Conservation (phyloP, 2,329 filamentous ascomycete genomes). For the Aspergillus pseudonomiae region DNA sequence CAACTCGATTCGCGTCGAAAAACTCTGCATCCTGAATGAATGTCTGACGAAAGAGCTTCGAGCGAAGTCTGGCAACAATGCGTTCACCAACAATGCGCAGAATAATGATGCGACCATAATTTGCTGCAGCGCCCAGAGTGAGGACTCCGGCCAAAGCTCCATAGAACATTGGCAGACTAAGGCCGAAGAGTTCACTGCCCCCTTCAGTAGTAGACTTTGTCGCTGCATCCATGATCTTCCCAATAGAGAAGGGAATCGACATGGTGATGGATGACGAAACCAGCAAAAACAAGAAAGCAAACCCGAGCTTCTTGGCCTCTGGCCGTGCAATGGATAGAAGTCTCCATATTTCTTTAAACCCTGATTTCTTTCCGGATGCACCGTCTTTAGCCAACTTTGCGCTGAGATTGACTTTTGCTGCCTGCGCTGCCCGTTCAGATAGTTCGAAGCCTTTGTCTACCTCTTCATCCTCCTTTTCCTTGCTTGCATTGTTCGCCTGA, state of each 20-base stretch:
- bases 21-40: conserved; percentile 98
- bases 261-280: conserved; percentile 92
- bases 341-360: conserved; percentile 77
- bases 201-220: conserved; percentile 72
- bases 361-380: conserved; percentile 56
- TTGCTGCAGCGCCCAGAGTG: conserved; percentile 81
- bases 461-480: conserved; percentile 53
- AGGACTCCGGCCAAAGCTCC: conserved; percentile 74
- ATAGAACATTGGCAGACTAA: conserved; percentile 88
- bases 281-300: conserved; percentile 83
- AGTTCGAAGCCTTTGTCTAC: conserved; percentile 66
- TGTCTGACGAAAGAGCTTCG: conserved; percentile 86
- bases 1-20: conserved; percentile 96
- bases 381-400: conserved; percentile 87
- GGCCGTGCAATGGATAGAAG: conserved; percentile 87
- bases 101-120: conserved; percentile 91
- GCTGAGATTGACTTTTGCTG: conserved; percentile 84
- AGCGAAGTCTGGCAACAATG: conserved; percentile 86
- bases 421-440: conserved; percentile 83
- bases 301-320: conserved; percentile 73
- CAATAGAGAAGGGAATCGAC: conserved; percentile 95
- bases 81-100: conserved; percentile 92
- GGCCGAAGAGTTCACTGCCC: conserved; percentile 71
- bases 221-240: conserved; percentile 89
- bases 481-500: conserved; percentile 33